A percentile compares a stretch with the other conserved stretches of the same genome.
Conservation (phyloP, 176 grass and related monocot species). For the Cymbopogon citratus region DNA sequence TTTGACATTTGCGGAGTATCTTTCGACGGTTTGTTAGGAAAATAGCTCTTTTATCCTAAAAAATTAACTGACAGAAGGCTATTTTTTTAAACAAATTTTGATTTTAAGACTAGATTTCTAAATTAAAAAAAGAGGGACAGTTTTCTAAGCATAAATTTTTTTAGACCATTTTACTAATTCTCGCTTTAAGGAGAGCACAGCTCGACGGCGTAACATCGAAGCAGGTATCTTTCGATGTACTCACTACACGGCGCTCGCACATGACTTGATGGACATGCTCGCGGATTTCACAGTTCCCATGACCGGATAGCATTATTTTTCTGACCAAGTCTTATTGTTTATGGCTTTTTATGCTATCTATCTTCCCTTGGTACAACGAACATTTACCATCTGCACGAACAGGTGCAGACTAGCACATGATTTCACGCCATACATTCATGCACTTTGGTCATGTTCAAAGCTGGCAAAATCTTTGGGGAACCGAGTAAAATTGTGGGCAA, state of each 20-base stretch:
- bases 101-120: too few relatives aligned
- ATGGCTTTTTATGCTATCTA: not conserved
- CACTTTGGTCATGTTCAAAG: not conserved
- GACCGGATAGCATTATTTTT: not conserved
- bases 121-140: too few relatives aligned
- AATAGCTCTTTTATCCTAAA: too few relatives aligned
- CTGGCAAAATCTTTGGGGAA: too few relatives aligned
- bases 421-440: not conserved
- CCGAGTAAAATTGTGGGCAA: not conserved
- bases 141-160: too few relatives aligned
- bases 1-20: not conserved
- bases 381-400: not conserved
- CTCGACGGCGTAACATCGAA: too few relatives aligned
- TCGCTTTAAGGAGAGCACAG: too few relatives aligned
- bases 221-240: not conserved
- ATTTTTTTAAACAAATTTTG: too few relatives aligned
- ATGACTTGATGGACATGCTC: not conserved
- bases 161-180: too few relatives aligned
- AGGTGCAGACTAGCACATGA: not conserved
- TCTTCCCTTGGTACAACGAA: not conserved
- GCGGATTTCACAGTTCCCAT: not conserved
- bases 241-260: not conserved
- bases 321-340: not conserved
- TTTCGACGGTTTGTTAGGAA: too few relatives aligned
- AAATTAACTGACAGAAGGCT: too few relatives aligned